Percentiles rank a stretch among this genome's conserved stretches.
These are phyloP conservation scores for Cyclanthera cordifolia DNA, from an alignment of 306 rosid genomes.

Conservation along the genomic window DNA sequence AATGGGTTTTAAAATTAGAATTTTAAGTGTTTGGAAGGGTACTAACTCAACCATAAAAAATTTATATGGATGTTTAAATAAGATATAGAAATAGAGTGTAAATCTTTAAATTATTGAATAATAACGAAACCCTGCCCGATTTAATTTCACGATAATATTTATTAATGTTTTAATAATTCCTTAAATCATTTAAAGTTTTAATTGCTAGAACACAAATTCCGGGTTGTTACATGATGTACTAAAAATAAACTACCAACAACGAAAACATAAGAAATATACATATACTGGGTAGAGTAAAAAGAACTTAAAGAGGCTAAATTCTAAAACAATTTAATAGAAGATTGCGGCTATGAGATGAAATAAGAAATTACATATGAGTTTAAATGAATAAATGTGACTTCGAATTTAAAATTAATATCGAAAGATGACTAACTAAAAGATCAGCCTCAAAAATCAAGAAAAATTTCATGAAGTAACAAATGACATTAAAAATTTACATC, in stretches of 20 bases:
- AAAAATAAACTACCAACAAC: background rate
- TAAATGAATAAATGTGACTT: background rate
- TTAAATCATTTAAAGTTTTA: no score
- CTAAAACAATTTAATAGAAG: background rate
- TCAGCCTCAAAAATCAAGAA: background rate
- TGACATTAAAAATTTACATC: background rate
- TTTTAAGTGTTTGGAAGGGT: no score
- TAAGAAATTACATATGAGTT: background rate
- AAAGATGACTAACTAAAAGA: background rate
- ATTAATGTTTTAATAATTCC: no score
- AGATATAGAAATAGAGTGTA: no score
- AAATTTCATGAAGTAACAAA: background rate
- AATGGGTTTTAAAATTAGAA: no score
- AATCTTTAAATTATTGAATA: no score
- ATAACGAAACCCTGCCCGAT: no score
- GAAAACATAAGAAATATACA: background rate
- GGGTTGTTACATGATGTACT: no score
- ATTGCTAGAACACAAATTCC: no score
- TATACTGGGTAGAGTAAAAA: background rate
- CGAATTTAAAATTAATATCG: background rate
- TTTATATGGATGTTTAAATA: no score
- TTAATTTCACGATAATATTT: no score
- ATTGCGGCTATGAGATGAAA: background rate
- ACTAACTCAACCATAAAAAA: no score
- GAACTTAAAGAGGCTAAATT: background rate